Evolutionary conservation across 129 eudicot species (phyloP), one percentile per base, ranked within the genome.

Genomic region (Mikania micrantha): DNA sequence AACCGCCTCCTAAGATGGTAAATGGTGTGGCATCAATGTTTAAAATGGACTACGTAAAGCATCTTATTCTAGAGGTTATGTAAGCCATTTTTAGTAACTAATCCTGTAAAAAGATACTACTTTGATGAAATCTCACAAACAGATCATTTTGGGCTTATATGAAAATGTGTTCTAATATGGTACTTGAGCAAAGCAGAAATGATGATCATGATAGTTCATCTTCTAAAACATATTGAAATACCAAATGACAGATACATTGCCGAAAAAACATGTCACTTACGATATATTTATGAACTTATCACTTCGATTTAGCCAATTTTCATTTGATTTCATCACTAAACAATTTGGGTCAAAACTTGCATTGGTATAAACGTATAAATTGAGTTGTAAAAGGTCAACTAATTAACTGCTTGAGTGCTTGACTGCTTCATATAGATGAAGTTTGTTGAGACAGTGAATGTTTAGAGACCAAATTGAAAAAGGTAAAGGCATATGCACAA

Each of bases 401-500:
- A 69, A 5, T 69, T 53, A 25, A 25, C 38, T 15, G 20, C 19
- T 56, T 56, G 35, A 27, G 52, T 24, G 39, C 27, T 56, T 56
- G 35, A 27, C 64, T 24, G 39, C 27, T 36, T 53, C 74, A 28
- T 4, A 0, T 42, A 42, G 4, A 45, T 48, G 20, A 31, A 28
- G 28, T 34, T 17, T 29, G 48, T 49, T 19, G 61, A n/a, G 19
- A 66, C 48, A 20, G 6, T 47, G 44, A 29, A 29, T 2, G 72
- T 32, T 32, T 28, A 48, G 54, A 48, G 7, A 17, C 54, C 54
- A 17, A 17, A 17, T 66, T 50, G 29, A 11, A 47, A 47, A 47
- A 32, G 20, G 71, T 65, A 42, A 45, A 66, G 44, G 59, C 31
- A 32, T 34, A 36, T 53, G 35, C 64, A 69, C 73, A 52, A 53